Evolutionary conservation across 1,284 basidiomycete species (phyloP), one percentile per base, ranked within the genome.

Genomic region (Leccinum subfulvum): DNA sequence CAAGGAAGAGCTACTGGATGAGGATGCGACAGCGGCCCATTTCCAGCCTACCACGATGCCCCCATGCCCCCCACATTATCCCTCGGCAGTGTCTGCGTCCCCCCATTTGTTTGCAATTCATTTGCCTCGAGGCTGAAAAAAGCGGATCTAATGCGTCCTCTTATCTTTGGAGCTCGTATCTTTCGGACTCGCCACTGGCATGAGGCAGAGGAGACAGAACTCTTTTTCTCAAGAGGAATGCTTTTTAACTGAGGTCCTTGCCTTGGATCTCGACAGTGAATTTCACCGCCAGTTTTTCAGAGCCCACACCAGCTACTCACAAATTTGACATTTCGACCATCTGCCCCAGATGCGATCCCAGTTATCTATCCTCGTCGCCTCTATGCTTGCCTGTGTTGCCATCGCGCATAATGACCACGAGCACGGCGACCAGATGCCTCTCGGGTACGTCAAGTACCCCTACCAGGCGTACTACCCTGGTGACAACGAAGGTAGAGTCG

Each of bases 1-100:
- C 66, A 84, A 84, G 21, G 87, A 89, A 21, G 90, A 92, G 67
- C 68, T 92, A 62, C 72, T 91, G 58, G 87, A 91, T 47, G 23
- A 30, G 30, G 30, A 30, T 1, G 30, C 23, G 23, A 23, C 23
- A 23, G 23, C 23, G 23, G 23, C 23, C 23, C 23, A 23, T 23
- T 23, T 23, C 23, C 23, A 23, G 23, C 23, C 23, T 23, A 23
- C 23, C 23, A 23, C 23, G 23, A 23, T 23, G 23, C 23, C 23
- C 23, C 23, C 23, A 23, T 23, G 23, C 23, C 23, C 23, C 23
- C 23, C 23, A 23, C 23, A 23, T 59, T 56, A 58, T 64, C 58
- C 55, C 58, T 62, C 58, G 21, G 51, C 49, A 49, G 52, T 58
- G 11, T 30, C 18, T 11, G 47, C 16, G 4, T 21, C 23, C n/a